Conservation (phyloP, 176 grass and related monocot genomes). For the Musa beccarii region DNA sequence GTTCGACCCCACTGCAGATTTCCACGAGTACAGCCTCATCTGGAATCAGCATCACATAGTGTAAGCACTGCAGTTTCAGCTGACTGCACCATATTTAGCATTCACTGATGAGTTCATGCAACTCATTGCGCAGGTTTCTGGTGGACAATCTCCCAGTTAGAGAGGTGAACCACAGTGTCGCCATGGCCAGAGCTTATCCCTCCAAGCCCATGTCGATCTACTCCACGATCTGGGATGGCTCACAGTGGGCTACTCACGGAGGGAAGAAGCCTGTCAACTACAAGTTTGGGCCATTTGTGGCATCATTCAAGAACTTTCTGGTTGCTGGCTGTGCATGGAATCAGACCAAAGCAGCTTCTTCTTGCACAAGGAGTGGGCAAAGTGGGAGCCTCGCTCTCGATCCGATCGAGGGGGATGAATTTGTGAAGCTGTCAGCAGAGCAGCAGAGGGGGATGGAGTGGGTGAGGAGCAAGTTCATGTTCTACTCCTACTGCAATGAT, state of each 20-base stretch:
- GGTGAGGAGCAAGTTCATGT: constrained; percentile 11
- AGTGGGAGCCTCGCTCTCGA: background rate
- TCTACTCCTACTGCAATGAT: constrained; percentile 12
- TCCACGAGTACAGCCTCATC: constrained; percentile 14
- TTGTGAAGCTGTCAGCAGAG: background rate
- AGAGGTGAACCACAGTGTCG: constrained; percentile 8
- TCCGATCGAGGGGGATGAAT: background rate
- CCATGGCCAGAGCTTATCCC: constrained; percentile 5
- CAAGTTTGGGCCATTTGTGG: background rate
- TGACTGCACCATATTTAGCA: background rate
- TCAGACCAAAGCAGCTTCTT: background rate
- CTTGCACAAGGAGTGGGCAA: background rate
- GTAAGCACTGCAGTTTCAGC: background rate
- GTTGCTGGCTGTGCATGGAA: background rate
- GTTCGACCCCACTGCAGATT: constrained; percentile 6
- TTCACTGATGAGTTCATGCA: background rate
- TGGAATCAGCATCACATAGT: constrained; percentile 9
- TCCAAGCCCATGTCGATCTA: background rate
- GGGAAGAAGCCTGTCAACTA: constrained; percentile 11
- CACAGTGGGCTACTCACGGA: constrained; percentile 6
- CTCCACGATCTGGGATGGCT: constrained; percentile 2
- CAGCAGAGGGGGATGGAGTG: constrained; percentile 7
- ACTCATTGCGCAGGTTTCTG: background rate
- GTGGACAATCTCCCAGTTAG: constrained; percentile 8
- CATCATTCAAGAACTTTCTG: background rate